phyloP scores from a whole-genome alignment of 1,284 basidiomycete species.

The Amylostereum areolatum region DNA sequence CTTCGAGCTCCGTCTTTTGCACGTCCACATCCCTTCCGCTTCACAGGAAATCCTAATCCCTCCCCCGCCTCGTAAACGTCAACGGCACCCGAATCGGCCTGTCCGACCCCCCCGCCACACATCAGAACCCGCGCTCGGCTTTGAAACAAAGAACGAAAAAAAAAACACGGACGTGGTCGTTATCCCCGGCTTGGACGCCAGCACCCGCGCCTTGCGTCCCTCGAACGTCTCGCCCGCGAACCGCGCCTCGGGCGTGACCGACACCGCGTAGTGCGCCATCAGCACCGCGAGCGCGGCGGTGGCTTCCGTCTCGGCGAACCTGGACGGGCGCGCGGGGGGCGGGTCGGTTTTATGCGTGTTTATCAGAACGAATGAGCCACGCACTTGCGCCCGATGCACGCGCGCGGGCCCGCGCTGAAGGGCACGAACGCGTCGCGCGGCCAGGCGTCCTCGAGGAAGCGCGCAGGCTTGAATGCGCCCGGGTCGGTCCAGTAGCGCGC shows the following conservation, averaged over 20 bases:
- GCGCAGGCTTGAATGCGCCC: constrained; percentile 39
- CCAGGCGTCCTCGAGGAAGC: constrained; percentile 47
- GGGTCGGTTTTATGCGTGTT: background rate
- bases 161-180: constrained; percentile 30
- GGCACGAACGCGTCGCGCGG: constrained; percentile 45
- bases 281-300: constrained; percentile 42
- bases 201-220: constrained; percentile 33
- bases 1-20: too few relatives aligned
- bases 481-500: constrained; percentile 51
- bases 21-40: too few relatives aligned
- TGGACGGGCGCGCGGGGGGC: background rate
- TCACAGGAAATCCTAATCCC: too few relatives aligned
- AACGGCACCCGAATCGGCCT: background rate
- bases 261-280: constrained; percentile 39
- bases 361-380: constrained; percentile 8
- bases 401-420: constrained; percentile 36
- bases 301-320: constrained; percentile 22
- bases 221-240: constrained; percentile 39
- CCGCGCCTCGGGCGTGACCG: constrained; percentile 43
- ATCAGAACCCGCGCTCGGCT: too few relatives aligned
- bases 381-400: constrained; percentile 48
- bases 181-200: constrained; percentile 28
- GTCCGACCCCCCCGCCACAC: too few relatives aligned
- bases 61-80: background rate
- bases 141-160: background rate